phyloP scores from a whole-genome alignment of 1,284 basidiomycete genomes.

The Ceratobasidium sp. region DNA sequence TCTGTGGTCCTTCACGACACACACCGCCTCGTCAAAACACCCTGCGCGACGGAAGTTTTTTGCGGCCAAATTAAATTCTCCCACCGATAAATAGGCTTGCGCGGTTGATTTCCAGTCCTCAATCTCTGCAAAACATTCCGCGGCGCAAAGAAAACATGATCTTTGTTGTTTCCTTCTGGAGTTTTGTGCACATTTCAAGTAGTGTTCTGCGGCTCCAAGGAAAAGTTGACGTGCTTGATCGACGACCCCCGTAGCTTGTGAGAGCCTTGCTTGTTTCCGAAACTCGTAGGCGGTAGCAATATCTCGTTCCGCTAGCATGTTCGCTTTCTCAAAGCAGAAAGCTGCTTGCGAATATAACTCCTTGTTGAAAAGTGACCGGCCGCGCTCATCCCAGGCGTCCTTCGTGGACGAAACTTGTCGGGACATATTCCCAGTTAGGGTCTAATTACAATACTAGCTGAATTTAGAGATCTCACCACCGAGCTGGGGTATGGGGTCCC shows the following conservation, averaged over 20 bases:
- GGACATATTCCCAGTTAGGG: too few relatives aligned
- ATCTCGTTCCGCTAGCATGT: slow-evolving; percentile 52
- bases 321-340: slow-evolving; percentile 65
- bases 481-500: too few relatives aligned
- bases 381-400: slow-evolving; percentile 63
- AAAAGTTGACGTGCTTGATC: slow-evolving; percentile 48
- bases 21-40: slow-evolving; percentile 61
- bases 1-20: slow-evolving; percentile 52
- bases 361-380: slow-evolving; percentile 60
- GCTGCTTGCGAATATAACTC: slow-evolving; percentile 63
- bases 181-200: slow-evolving; percentile 48
- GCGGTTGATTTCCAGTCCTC: too few relatives aligned
- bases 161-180: neutral
- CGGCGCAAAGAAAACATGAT: slow-evolving; percentile 51
- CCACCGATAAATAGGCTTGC: too few relatives aligned
- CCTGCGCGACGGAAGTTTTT: slow-evolving; percentile 57
- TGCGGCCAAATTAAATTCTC: slow-evolving; percentile 55
- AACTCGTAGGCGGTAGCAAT: slow-evolving; percentile 57
- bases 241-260: slow-evolving; percentile 48
- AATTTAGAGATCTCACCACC: slow-evolving; percentile 47
- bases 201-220: slow-evolving; percentile 58
- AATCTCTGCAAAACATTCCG: slow-evolving; percentile 59
- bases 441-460: neutral
- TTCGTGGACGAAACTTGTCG: slow-evolving; percentile 51
- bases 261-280: slow-evolving; percentile 51